These are phyloP conservation scores for Wickerhamomyces mucosus DNA, from an alignment of 805 yeast species.

Conservation along the genomic window DNA sequence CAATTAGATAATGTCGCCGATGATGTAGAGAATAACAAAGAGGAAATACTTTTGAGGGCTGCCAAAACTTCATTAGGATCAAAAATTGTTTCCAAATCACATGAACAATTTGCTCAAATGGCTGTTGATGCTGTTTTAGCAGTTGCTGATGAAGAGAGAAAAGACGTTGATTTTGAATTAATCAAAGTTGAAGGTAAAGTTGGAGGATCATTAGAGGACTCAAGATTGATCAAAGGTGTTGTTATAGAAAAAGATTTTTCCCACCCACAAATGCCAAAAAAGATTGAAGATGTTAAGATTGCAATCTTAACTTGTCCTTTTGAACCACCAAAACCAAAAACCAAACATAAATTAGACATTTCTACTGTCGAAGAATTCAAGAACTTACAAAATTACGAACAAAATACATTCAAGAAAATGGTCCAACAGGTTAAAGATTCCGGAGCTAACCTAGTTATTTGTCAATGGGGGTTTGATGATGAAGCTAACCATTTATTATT, in stretches of 20 bases:
- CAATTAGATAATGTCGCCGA: constrained; percentile 73
- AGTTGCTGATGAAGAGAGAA: constrained; percentile 86
- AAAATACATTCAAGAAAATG: constrained; percentile 85
- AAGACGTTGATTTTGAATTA: constrained; percentile 94
- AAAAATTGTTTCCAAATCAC: constrained; percentile 89
- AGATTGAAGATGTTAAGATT: constrained; percentile 67
- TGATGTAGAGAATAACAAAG: constrained; percentile 32
- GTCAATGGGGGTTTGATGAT: constrained; percentile 99
- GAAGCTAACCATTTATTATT: constrained; percentile 92
- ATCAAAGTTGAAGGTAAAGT: constrained; percentile 93
- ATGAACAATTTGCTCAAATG: constrained; percentile 89
- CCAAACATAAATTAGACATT: constrained; percentile 93
- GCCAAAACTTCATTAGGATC: constrained; percentile 94
- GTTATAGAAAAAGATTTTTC: constrained; percentile 93
- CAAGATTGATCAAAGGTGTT: constrained; percentile 81
- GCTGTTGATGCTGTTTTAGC: constrained; percentile 93
- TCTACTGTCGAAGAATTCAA: constrained; percentile 90
- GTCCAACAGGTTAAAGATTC: constrained; percentile 74
- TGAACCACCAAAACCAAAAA: constrained; percentile 99
- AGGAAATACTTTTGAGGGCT: constrained; percentile 64
- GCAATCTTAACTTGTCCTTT: constrained; percentile 98
- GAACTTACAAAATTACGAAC: constrained; percentile 86
- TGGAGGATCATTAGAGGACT: constrained; percentile 88
- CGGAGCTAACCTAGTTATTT: constrained; percentile 93
- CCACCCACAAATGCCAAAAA: constrained; percentile 96